Percentiles rank a stretch among this genome's conserved stretches.
These are phyloP conservation scores for Rubroshorea leprosula DNA, from an alignment of 345 rosid species.

Conservation along the genomic window DNA sequence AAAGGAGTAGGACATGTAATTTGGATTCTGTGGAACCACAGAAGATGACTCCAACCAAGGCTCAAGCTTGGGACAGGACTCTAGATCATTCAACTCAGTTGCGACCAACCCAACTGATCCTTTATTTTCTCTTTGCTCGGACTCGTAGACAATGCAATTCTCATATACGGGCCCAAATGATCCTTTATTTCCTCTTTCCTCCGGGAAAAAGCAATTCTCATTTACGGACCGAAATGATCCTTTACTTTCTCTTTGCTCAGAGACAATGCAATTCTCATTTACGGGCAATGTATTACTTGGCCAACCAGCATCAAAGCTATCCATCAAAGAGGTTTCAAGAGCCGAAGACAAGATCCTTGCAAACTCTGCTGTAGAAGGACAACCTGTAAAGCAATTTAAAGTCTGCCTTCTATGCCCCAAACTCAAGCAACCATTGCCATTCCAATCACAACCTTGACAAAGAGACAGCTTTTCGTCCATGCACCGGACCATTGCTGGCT, in stretches of 20 bases:
- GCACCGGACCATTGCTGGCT: constrained; percentile 44
- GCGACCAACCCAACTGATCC: constrained; percentile 24
- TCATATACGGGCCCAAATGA: no score
- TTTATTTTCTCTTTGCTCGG: constrained; percentile 25
- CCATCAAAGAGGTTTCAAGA: constrained; percentile 43
- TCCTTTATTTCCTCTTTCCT: no score
- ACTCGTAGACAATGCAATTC: constrained; percentile 16
- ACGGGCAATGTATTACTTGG: no score
- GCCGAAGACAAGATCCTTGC: constrained; percentile 50
- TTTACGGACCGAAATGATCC: no score
- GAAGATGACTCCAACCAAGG: constrained; percentile 28
- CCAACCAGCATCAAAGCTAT: no score
- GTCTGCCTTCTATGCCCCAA: constrained; percentile 39
- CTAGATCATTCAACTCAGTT: constrained; percentile 24
- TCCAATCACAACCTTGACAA: constrained; percentile 64
- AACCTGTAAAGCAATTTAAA: constrained; percentile 45
- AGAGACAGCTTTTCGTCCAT: constrained; percentile 44
- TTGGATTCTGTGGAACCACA: constrained; percentile 22
- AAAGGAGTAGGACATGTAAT: constrained; percentile 25
- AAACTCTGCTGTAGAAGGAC: constrained; percentile 55
- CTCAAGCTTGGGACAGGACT: constrained; percentile 25
- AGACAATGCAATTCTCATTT: constrained; percentile 28
- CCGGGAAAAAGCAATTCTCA: no score
- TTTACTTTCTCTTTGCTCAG: no score
- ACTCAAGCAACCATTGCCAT: constrained; percentile 32